These are phyloP conservation scores for Gardenia jasminoides DNA, from an alignment of 257 asterid species.

Conservation along the genomic window DNA sequence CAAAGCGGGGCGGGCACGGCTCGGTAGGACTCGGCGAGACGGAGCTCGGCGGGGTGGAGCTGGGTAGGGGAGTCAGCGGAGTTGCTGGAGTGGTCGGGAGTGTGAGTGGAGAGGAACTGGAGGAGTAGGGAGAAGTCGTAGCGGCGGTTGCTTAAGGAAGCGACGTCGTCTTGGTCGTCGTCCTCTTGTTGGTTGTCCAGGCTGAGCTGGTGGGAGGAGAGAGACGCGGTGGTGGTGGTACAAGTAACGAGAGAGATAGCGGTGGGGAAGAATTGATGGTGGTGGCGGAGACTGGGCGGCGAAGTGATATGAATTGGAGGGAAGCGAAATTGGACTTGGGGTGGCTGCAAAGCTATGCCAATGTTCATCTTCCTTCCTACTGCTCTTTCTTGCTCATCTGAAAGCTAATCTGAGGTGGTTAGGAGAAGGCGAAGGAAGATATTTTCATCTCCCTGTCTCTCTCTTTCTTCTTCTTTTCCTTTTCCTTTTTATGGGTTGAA, in stretches of 20 bases:
- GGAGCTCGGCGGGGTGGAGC: conserved; percentile 58
- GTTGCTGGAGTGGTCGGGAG: conserved; percentile 29
- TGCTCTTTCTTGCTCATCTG: not conserved
- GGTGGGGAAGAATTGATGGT: conserved; percentile 17
- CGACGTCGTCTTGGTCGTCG: conserved; percentile 46
- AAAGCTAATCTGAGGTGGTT: not conserved
- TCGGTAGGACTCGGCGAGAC: conserved; percentile 66
- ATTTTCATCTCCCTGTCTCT: too few relatives aligned
- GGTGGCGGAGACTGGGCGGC: conserved; percentile 25
- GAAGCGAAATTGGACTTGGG: conserved; percentile 51
- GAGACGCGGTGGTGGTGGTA: conserved; percentile 21
- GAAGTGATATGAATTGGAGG: conserved; percentile 37
- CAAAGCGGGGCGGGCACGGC: conserved; percentile 90
- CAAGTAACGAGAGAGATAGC: not conserved
- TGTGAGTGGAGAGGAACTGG: conserved; percentile 52
- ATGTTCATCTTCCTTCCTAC: conserved; percentile 49
- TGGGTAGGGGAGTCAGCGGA: conserved; percentile 41
- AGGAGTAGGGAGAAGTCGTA: conserved; percentile 85
- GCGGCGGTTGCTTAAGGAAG: conserved; percentile 40
- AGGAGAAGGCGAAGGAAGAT: not conserved
- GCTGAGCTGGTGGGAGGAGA: conserved; percentile 25
- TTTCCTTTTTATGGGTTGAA: too few relatives aligned
- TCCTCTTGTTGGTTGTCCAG: conserved; percentile 24
- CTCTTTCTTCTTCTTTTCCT: too few relatives aligned
- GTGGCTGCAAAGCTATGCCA: conserved; percentile 49